A percentile compares a stretch with the other conserved stretches of the same genome.
Conservation (phyloP, 257 asterid species). For the Forsythia suspensa region DNA sequence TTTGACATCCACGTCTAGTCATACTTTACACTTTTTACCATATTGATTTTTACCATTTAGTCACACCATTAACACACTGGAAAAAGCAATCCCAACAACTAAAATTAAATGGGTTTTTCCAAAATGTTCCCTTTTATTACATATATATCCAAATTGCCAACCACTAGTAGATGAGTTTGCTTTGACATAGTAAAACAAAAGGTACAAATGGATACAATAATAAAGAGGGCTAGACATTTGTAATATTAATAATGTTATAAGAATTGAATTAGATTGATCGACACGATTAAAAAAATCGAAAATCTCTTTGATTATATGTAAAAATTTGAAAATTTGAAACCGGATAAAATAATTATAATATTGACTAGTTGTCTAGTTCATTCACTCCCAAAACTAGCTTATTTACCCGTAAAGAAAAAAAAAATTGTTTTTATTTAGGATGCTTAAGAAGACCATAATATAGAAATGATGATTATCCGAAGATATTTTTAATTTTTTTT, state of each 20-base stretch:
- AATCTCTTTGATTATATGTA: background rate
- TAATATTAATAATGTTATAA: no score
- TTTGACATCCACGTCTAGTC: no score
- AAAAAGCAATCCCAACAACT: background rate
- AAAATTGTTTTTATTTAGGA: no score
- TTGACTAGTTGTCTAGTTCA: no score
- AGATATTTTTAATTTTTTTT: no score
- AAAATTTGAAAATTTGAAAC: background rate
- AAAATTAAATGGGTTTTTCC: background rate
- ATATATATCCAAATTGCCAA: background rate
- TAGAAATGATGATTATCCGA: no score
- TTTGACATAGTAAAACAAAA: background rate
- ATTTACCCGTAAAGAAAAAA: no score
- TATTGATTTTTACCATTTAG: background rate
- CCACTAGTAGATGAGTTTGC: background rate
- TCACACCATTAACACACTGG: background rate
- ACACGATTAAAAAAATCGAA: background rate
- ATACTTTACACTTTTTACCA: no score
- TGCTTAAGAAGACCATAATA: background rate
- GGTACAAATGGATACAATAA: no score
- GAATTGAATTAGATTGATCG: background rate
- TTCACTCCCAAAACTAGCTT: background rate
- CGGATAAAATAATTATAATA: no score
- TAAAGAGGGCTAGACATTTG: no score
- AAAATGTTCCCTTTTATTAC: background rate